Base-by-base conservation (phyloP, 441 rosid species). In the Populus trichocarpa region DNA sequence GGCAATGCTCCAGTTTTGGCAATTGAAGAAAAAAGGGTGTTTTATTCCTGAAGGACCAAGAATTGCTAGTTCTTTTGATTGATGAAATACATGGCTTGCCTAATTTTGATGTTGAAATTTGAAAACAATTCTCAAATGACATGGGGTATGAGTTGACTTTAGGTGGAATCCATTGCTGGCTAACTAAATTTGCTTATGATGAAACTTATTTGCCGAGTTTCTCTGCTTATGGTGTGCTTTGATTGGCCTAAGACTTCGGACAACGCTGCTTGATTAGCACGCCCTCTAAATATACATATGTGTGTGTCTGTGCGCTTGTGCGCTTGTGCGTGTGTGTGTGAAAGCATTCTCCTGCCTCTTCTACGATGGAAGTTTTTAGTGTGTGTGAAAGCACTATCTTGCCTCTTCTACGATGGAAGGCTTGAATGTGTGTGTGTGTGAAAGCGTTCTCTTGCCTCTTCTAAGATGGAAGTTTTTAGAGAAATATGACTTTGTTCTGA, bases 1-100 rank as follows among this genome's bases (percentile, higher is more conserved):
- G 75, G 38, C 71, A 70, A 70, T 77, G 78, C 73, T 75, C 59
- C 20, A 16, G 59, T 50, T 50, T 50, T 50, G 59, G 59, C 20
- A 5, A 50, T 50, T 50, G 59, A 50, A 50, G 59, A 50, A 50
- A 50, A 50, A 50, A 50, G 59, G 59, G 59, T 16, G n/a, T 16
- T 50, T 50, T 50, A 5, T 14, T 50, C n/a, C 20, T 50, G 0
- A 16, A 14, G n/a, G n/a, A 50, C 20, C 59, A 50, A 50, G 59
- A 50, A 20, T 3, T 53, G 42, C 22, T 65, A 28, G 25, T 67
- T 5, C 16, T 42, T 5, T 67, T 22, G 50, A 75, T 75, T 20
- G 26, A 46, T 72, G 68, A 69, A 5, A 50, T 72, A 16, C 0
- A 12, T 67, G 50, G 16, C 57, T 71, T 28, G 18, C 61, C 22